Conservation (phyloP, 2,329 filamentous ascomycete genomes). For the Stemphylium beticola region DNA sequence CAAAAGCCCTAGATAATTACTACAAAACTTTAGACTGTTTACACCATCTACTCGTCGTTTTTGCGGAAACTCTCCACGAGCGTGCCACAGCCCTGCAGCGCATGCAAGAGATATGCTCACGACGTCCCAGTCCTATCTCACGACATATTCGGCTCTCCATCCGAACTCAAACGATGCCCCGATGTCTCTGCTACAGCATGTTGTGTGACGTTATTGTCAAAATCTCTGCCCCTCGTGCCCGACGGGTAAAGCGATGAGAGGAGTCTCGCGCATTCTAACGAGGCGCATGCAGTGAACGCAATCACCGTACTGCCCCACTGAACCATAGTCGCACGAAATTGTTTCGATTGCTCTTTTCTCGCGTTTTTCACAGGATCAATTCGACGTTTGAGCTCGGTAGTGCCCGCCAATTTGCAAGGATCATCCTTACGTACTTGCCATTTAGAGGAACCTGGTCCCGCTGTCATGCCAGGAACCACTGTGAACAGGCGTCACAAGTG, state of each 20-base stretch:
- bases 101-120: background rate
- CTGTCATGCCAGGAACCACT: constrained; percentile 13
- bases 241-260: constrained; percentile 12
- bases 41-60: background rate
- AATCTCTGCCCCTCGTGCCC: constrained; percentile 23
- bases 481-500: constrained; percentile 15
- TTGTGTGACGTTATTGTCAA: constrained; percentile 36
- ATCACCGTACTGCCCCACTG: background rate
- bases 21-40: background rate
- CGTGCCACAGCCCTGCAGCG: constrained; percentile 9
- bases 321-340: constrained; percentile 7
- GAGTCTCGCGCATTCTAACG: constrained; percentile 1
- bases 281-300: constrained; percentile 5
- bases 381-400: background rate
- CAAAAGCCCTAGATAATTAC: background rate
- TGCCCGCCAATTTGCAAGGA: constrained; percentile 8
- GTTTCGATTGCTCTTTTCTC: background rate
- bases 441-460: constrained; percentile 12
- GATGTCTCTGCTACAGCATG: background rate
- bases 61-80: background rate
- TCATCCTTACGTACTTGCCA: constrained; percentile 3
- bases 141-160: constrained; percentile 6
- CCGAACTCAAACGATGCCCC: background rate
- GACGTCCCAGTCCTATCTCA: constrained; percentile 2
- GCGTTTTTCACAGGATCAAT: constrained; percentile 1